Evolutionary conservation across 495 filamentous ascomycete species (phyloP).

Genomic region (Hyaloscypha hepaticicola): DNA sequence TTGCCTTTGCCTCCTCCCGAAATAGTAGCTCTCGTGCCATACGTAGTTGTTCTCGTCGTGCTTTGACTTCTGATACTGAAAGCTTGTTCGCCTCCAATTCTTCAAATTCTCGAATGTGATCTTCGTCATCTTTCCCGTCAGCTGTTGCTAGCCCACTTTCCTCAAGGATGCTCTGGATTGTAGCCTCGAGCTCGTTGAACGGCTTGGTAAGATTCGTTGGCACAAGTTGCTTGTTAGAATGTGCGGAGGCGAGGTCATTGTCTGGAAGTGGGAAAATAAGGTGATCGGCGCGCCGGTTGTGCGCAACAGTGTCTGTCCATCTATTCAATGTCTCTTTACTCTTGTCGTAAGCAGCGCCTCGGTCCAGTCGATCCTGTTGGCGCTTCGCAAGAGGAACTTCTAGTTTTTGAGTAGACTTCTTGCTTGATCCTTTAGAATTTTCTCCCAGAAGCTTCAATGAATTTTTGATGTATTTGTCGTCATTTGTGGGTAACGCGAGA

Average conservation of each 20-base stretch:
- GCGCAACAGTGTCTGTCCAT: slow-evolving; percentile 93
- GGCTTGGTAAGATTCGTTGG: slow-evolving; percentile 58
- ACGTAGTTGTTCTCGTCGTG: slow-evolving; percentile 71
- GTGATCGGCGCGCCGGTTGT: slow-evolving; percentile 89
- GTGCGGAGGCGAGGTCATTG: slow-evolving; percentile 53
- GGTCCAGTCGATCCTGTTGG: slow-evolving; percentile 84
- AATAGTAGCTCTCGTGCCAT: slow-evolving; percentile 82
- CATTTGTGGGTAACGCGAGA: slow-evolving; percentile 66
- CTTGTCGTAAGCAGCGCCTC: slow-evolving; percentile 82
- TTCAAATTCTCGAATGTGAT: slow-evolving; percentile 66
- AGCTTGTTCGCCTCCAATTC: slow-evolving; percentile 64
- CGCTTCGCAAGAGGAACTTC: slow-evolving; percentile 83
- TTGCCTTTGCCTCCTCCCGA: slow-evolving; percentile 83
- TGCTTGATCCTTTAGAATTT: slow-evolving; percentile 45
- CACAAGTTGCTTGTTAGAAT: slow-evolving; percentile 50
- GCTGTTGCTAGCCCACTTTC: slow-evolving; percentile 73
- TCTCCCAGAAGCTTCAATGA: slow-evolving; percentile 66
- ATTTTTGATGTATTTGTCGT: slow-evolving; percentile 74
- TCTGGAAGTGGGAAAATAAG: slow-evolving; percentile 86
- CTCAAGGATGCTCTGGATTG: slow-evolving; percentile 82
- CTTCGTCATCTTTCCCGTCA: slow-evolving; percentile 60
- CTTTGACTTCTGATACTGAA: slow-evolving; percentile 69
- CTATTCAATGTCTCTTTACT: slow-evolving; percentile 86
- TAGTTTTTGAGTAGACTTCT: slow-evolving; percentile 52
- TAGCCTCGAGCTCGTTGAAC: slow-evolving; percentile 75